Conservation (phyloP, 371 early-diverging fungal species). For the Mucor indicus region DNA sequence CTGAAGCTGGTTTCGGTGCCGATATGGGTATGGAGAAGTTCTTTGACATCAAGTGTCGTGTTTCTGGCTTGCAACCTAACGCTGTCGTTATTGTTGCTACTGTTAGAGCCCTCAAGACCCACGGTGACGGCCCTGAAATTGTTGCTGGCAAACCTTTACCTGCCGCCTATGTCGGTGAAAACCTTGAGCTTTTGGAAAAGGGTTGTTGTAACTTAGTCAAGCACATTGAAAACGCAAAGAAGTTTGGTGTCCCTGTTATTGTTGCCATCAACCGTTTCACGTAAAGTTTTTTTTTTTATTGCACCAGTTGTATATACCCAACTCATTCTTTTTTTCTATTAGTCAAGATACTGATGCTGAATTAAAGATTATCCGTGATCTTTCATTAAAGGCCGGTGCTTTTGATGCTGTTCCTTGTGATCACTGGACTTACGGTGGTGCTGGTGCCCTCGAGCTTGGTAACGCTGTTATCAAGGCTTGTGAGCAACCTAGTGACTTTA, state of each 20-base stretch:
- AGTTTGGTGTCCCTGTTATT: constrained; percentile 88
- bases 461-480: constrained; percentile 81
- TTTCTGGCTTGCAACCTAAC: constrained; percentile 83
- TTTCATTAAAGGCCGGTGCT: constrained; percentile 84
- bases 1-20: constrained; percentile 98
- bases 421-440: constrained; percentile 93
- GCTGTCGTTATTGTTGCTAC: constrained; percentile 94
- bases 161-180: constrained; percentile 82
- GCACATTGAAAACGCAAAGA: constrained; percentile 87
- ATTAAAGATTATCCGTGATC: constrained; percentile 68
- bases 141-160: constrained; percentile 88
- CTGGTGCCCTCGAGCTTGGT: constrained; percentile 85
- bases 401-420: constrained; percentile 81
- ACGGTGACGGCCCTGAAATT: constrained; percentile 96
- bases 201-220: constrained; percentile 84
- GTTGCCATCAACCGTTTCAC: constrained; percentile 92
- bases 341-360: constrained; percentile 85
- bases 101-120: constrained; percentile 93
- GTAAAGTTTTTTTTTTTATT: constrained; percentile 8
- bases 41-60: constrained; percentile 96
- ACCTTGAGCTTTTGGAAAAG: constrained; percentile 76
- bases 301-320: not conserved
- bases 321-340: not conserved
- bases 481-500: constrained; percentile 58
- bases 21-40: constrained; percentile 99